Conservation (phyloP, 108 stramenopile species). For the Bacterosira constricta region DNA sequence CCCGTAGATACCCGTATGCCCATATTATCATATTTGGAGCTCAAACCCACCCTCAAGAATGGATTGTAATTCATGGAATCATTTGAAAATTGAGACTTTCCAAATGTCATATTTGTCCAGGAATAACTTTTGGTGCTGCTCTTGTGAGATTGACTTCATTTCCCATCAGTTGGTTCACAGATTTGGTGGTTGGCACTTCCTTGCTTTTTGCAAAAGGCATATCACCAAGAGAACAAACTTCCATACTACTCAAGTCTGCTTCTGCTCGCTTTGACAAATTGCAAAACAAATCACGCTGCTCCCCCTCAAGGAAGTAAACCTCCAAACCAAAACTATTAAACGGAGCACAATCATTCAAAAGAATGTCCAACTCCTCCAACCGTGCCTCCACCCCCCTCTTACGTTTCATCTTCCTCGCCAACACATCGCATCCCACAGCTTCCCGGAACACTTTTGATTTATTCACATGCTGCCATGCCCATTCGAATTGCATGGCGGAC, state of each 20-base stretch:
- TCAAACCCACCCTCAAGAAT: too few species aligned
- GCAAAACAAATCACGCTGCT: slow-evolving; percentile 8
- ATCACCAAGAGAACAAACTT: too few species aligned
- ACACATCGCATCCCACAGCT: slow-evolving; percentile 39
- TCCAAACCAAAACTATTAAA: slow-evolving; percentile 11
- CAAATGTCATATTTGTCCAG: neutral
- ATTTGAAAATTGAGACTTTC: too few species aligned
- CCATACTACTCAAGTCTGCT: too few species aligned
- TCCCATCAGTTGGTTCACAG: neutral
- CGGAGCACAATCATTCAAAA: slow-evolving; percentile 42
- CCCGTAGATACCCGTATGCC: too few species aligned
- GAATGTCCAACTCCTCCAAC: slow-evolving; percentile 43
- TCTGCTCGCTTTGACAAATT: neutral
- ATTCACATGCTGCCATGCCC: slow-evolving; percentile 68
- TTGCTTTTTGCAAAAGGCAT: too few species aligned
- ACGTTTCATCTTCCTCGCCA: slow-evolving; percentile 45
- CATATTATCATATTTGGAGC: too few species aligned
- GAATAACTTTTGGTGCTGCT: neutral
- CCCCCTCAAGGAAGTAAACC: slow-evolving; percentile 43
- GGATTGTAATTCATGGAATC: too few species aligned
- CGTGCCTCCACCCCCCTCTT: slow-evolving; percentile 49
- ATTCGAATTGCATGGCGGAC: slow-evolving; percentile 68
- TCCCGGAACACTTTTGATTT: slow-evolving; percentile 48
- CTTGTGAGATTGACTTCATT: too few species aligned
- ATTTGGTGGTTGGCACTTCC: too few species aligned